phyloP scores from a whole-genome alignment of 306 rosid genomes.

The Vigna nakashimae region DNA sequence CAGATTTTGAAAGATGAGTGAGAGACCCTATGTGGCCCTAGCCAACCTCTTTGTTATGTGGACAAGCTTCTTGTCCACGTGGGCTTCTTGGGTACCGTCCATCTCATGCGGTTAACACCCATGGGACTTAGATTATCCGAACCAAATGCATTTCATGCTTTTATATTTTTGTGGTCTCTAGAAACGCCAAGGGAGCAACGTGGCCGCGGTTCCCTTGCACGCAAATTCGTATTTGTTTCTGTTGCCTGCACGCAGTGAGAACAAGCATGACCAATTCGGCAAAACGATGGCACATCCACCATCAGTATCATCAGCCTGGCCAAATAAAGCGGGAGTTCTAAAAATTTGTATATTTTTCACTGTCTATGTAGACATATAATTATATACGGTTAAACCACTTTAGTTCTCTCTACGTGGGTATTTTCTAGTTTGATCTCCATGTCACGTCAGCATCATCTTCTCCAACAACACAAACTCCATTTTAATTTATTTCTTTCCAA shows the following conservation, averaged over 20 bases:
- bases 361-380: neutral
- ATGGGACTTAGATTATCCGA: slow-evolving; percentile 57
- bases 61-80: slow-evolving; percentile 47
- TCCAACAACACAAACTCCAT: no score
- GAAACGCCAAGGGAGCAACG: slow-evolving; percentile 48
- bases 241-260: slow-evolving; percentile 48
- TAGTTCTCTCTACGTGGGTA: accelerated
- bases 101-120: slow-evolving; percentile 21
- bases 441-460: no score
- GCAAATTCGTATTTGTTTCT: slow-evolving; percentile 44
- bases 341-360: neutral
- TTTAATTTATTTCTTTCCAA: no score
- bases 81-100: slow-evolving; percentile 53
- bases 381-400: neutral
- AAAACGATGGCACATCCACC: neutral
- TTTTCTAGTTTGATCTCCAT: no score
- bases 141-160: slow-evolving; percentile 26
- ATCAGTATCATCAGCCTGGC: neutral
- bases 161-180: slow-evolving; percentile 50
- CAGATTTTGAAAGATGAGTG: slow-evolving; percentile 32
- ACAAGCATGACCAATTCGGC: slow-evolving; percentile 36
- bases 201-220: slow-evolving; percentile 61
- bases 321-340: neutral
- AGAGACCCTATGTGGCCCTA: neutral
- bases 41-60: slow-evolving; percentile 34